phyloP scores from a whole-genome alignment of 2,329 filamentous ascomycete genomes.

The Penicillium corylophilum region DNA sequence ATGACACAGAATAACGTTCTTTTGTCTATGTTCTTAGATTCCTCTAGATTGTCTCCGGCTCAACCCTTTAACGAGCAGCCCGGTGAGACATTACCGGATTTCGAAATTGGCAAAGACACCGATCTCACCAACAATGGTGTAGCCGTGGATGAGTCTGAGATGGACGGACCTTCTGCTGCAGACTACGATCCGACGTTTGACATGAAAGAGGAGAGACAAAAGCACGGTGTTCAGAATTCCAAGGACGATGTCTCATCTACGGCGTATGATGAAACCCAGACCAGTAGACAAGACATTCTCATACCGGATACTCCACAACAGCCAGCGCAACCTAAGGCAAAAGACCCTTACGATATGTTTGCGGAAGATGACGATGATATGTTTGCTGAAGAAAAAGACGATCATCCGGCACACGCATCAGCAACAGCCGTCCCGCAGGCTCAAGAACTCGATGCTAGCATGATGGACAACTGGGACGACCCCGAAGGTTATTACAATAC shows the following conservation, averaged over 20 bases:
- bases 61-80: conserved; percentile 50
- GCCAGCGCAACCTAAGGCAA: conserved; percentile 43
- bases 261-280: conserved; percentile 60
- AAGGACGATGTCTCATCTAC: conserved; percentile 56
- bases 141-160: conserved; percentile 47
- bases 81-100: conserved; percentile 56
- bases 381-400: conserved; percentile 72
- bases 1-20: conserved; percentile 9
- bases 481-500: conserved; percentile 96
- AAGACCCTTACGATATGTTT: conserved; percentile 64
- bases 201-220: conserved; percentile 78
- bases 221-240: conserved; percentile 62
- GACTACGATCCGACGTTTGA: conserved; percentile 89
- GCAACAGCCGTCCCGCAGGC: conserved; percentile 52
- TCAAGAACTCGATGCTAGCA: conserved; percentile 66
- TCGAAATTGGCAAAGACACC: conserved; percentile 66
- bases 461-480: conserved; percentile 91
- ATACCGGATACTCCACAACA: conserved; percentile 41
- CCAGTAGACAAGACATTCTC: conserved; percentile 53
- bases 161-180: conserved; percentile 82
- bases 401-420: conserved; percentile 49
- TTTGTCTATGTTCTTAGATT: conserved; percentile 16
- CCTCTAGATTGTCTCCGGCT: conserved; percentile 45
- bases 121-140: conserved; percentile 60
- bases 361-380: conserved; percentile 71